phyloP scores from a whole-genome alignment of 495 filamentous ascomycete species.

The Penicillium canescens region DNA sequence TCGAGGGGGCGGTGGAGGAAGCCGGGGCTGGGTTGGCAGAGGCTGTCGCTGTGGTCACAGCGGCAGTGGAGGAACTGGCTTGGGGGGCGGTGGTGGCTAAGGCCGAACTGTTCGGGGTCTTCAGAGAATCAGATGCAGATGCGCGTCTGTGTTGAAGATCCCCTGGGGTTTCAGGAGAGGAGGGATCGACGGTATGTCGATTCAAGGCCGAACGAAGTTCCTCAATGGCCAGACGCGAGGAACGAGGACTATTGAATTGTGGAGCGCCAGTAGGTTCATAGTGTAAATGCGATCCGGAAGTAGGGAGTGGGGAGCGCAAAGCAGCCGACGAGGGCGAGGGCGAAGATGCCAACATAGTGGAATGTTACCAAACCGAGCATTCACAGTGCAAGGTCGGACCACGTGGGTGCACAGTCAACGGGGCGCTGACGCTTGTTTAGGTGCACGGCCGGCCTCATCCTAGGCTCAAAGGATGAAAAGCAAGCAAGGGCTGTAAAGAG shows the following conservation, averaged over 20 bases:
- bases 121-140: slow-evolving; percentile 37
- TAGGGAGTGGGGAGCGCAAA: slow-evolving; percentile 33
- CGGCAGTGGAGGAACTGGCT: slow-evolving; percentile 19
- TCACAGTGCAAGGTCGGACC: slow-evolving; percentile 36
- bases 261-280: slow-evolving; percentile 39
- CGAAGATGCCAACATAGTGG: slow-evolving; percentile 50
- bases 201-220: slow-evolving; percentile 49
- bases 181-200: slow-evolving; percentile 42
- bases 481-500: not conserved
- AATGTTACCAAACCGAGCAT: slow-evolving; percentile 22
- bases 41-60: slow-evolving; percentile 18
- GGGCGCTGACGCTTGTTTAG: slow-evolving; percentile 32
- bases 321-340: slow-evolving; percentile 45
- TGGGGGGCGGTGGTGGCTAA: slow-evolving; percentile 21
- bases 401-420: slow-evolving; percentile 49
- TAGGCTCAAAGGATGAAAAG: slow-evolving; percentile 9
- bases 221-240: slow-evolving; percentile 47
- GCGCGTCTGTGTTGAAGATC: slow-evolving; percentile 37
- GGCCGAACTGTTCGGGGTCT: slow-evolving; percentile 18
- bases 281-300: slow-evolving; percentile 24
- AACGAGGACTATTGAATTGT: slow-evolving; percentile 39
- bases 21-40: slow-evolving; percentile 26
- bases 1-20: slow-evolving; percentile 33
- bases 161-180: slow-evolving; percentile 41
- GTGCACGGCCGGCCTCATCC: slow-evolving; percentile 33